Percentiles rank a stretch among this genome's conserved stretches.
Evolutionary conservation across 176 grass and related monocot genomes (phyloP).

Genomic region (Tillandsia leiboldiana): DNA sequence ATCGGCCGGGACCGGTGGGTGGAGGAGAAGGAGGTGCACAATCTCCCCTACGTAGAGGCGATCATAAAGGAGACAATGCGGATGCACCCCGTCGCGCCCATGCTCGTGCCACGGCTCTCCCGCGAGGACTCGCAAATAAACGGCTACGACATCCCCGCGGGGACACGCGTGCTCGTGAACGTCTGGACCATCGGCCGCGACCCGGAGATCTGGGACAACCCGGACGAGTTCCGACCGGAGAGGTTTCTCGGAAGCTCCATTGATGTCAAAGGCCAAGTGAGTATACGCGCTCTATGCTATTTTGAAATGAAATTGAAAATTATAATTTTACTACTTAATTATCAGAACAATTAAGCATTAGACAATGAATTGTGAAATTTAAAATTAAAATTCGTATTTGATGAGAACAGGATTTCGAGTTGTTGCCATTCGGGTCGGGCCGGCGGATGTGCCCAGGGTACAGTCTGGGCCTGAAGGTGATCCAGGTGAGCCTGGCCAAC

Average conservation of each 20-base stretch:
- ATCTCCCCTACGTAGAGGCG: slow-evolving; percentile 48
- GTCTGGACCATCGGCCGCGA: slow-evolving; percentile 47
- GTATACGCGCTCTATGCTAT: no score
- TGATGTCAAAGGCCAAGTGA: slow-evolving; percentile 27
- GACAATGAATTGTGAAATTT: no score
- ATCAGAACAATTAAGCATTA: no score
- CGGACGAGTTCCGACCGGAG: slow-evolving; percentile 41
- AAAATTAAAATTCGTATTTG: no score
- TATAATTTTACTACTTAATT: no score
- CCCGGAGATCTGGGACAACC: slow-evolving; percentile 46
- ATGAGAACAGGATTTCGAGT: slow-evolving; percentile 29
- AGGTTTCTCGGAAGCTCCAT: slow-evolving; percentile 18
- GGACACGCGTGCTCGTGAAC: slow-evolving; percentile 46
- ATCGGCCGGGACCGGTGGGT: slow-evolving; percentile 26
- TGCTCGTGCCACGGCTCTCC: slow-evolving; percentile 41
- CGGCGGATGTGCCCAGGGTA: slow-evolving; percentile 52
- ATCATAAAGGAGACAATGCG: slow-evolving; percentile 60
- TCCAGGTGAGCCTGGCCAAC: slow-evolving; percentile 34
- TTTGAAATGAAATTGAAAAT: no score
- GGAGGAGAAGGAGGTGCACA: slow-evolving; percentile 32
- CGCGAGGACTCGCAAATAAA: slow-evolving; percentile 26
- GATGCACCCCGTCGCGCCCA: slow-evolving; percentile 45
- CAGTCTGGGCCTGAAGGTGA: slow-evolving; percentile 44
- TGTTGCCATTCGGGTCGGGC: slow-evolving; percentile 52
- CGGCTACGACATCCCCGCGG: slow-evolving; percentile 48